A percentile compares a stretch with the other conserved stretches of the same genome.
These are phyloP conservation scores for Rhizophagus prolifer DNA, from an alignment of 192 early-diverging fungal species.

Conservation along the genomic window DNA sequence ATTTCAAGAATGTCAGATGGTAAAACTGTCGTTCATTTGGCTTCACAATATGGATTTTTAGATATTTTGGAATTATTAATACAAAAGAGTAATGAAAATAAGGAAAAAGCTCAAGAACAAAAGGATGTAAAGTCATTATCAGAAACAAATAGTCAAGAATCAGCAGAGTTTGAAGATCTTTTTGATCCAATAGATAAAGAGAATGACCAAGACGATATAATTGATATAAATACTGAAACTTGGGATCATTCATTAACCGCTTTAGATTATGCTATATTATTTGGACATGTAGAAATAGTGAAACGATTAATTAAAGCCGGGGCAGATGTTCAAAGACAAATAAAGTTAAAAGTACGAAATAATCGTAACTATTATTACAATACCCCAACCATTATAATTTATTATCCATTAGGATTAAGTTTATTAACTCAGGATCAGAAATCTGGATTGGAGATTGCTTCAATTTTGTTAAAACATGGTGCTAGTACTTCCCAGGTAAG, in stretches of 20 bases:
- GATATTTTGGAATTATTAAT: slow-evolving; percentile 9
- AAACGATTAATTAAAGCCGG: not conserved
- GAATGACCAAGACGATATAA: slow-evolving; percentile 2
- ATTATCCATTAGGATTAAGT: slow-evolving; percentile 11
- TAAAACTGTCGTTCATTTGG: not conserved
- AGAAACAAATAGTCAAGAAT: not conserved
- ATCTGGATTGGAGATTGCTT: slow-evolving; percentile 8
- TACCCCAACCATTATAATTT: not conserved
- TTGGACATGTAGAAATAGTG: slow-evolving; percentile 12
- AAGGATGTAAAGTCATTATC: not conserved
- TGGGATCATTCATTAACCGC: slow-evolving; percentile 12
- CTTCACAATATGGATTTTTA: not conserved
- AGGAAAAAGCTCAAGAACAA: not conserved
- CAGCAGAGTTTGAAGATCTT: not conserved
- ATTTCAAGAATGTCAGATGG: slow-evolving; percentile 11
- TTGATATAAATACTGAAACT: slow-evolving; percentile 3
- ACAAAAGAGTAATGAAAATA: slow-evolving; percentile 8
- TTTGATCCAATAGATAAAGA: not conserved
- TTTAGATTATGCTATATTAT: slow-evolving; percentile 17
- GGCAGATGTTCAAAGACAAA: not conserved
- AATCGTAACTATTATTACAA: too few relatives aligned
- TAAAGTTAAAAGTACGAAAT: not conserved
- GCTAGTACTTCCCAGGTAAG: slow-evolving; percentile 8
- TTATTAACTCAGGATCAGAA: not conserved
- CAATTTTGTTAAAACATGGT: slow-evolving; percentile 15